Evolutionary conservation across 768 basidiomycete species (phyloP).

Genomic region (Zangia roseola): DNA sequence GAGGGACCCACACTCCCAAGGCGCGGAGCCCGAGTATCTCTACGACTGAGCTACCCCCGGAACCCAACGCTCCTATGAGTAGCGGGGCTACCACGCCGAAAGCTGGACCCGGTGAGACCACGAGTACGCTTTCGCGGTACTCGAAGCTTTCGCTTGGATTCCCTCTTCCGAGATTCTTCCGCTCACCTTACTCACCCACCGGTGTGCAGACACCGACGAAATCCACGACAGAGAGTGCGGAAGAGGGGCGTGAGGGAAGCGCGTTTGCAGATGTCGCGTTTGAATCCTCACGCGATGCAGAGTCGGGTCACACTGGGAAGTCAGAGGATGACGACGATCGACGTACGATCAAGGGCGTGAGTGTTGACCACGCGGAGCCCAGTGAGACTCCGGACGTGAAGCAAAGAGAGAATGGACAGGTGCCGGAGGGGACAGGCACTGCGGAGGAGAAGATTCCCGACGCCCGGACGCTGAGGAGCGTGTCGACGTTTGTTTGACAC

Average conservation of each 20-base stretch:
- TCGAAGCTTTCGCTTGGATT: constrained; percentile 50
- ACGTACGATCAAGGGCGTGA: constrained; percentile 35
- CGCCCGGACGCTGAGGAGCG: constrained; percentile 7
- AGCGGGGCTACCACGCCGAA: constrained; percentile 64
- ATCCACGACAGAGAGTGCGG: constrained; percentile 18
- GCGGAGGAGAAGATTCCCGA: constrained; percentile 23
- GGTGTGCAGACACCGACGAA: constrained; percentile 25
- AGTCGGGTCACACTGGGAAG: constrained; percentile 7
- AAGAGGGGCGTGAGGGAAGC: constrained; percentile 21
- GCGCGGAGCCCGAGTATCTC: constrained; percentile 13
- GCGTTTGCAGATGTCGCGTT: constrained; percentile 4
- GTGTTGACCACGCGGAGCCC: constrained; percentile 18
- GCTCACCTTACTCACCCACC: constrained; percentile 57
- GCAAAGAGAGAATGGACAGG: constrained; percentile 8
- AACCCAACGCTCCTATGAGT: constrained; percentile 41
- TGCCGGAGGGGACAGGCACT: constrained; percentile 6
- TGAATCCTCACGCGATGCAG: constrained; percentile 7
- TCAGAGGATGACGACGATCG: constrained; percentile 44
- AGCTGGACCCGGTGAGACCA: constrained; percentile 29
- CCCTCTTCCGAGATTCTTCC: constrained; percentile 62
- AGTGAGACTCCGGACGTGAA: constrained; percentile 11
- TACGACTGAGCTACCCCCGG: constrained; percentile 28
- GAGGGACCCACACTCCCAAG: constrained; percentile 27
- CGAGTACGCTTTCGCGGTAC: constrained; percentile 32
- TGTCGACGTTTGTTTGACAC: constrained; percentile 20